Conservation (phyloP, 306 rosid species). For the Gillenia trifoliata region DNA sequence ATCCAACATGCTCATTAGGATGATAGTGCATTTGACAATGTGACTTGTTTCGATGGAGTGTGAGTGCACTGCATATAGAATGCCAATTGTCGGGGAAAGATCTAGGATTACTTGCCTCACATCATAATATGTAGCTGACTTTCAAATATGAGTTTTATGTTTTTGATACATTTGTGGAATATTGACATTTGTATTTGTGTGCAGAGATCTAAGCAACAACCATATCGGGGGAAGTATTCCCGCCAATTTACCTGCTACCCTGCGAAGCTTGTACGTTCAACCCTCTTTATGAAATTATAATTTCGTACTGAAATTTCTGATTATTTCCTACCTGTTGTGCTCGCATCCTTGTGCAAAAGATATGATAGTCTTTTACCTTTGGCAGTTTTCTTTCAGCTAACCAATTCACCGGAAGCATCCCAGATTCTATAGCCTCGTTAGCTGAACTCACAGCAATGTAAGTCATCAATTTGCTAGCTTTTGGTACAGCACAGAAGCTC, state of each 20-base stretch:
- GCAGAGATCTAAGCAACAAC: slow-evolving; percentile 87
- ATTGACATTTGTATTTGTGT: slow-evolving; percentile 20
- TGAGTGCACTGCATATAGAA: background rate
- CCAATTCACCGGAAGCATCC: slow-evolving; percentile 75
- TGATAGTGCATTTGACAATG: background rate
- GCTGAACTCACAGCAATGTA: slow-evolving; percentile 59
- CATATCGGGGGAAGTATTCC: slow-evolving; percentile 89
- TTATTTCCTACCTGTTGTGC: slow-evolving; percentile 10
- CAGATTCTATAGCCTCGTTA: slow-evolving; percentile 60
- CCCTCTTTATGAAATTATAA: background rate
- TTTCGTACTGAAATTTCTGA: background rate
- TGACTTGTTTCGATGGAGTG: background rate
- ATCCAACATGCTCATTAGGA: background rate
- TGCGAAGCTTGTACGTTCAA: slow-evolving; percentile 66
- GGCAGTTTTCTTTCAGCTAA: slow-evolving; percentile 91
- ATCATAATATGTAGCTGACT: background rate
- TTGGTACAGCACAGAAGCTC: slow-evolving; percentile 1
- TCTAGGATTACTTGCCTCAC: background rate
- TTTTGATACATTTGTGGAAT: slow-evolving; percentile 2
- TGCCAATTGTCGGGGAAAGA: background rate
- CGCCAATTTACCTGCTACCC: slow-evolving; percentile 61
- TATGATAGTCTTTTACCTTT: slow-evolving; percentile 34
- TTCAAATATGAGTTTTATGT: background rate
- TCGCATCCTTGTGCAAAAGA: slow-evolving; percentile 23
- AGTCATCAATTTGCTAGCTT: slow-evolving; percentile 16